A percentile compares a stretch with the other conserved stretches of the same genome.
Conservation (phyloP, 1,284 basidiomycete genomes). For the Fomitopsis pinicola region DNA sequence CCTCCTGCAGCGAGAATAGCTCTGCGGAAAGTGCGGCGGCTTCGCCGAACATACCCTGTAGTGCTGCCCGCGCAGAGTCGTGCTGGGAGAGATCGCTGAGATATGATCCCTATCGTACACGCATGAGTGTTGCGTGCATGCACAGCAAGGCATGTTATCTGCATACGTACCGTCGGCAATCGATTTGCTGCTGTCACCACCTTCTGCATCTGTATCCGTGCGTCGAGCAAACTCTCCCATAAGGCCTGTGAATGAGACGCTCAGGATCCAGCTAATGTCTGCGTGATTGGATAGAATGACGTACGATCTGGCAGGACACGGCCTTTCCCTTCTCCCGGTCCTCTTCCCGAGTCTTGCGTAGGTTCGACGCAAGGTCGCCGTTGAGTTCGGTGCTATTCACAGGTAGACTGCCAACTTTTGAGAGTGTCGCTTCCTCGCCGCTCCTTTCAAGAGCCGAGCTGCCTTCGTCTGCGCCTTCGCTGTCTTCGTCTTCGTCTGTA, state of each 20-base stretch:
- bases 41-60: constrained; percentile 52
- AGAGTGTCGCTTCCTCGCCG: neutral
- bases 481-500: constrained; percentile 2
- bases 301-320: constrained; percentile 77
- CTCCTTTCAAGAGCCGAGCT: neutral
- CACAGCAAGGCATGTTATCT: neutral
- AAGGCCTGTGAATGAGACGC: constrained; percentile 48
- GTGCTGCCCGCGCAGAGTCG: constrained; percentile 30
- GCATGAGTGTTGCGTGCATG: neutral
- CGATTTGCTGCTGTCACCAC: constrained; percentile 59
- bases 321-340: constrained; percentile 78
- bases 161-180: constrained; percentile 46
- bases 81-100: constrained; percentile 9
- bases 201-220: constrained; percentile 88
- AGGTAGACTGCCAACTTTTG: neutral
- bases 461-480: constrained; percentile 5
- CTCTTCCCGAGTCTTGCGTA: constrained; percentile 58
- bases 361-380: constrained; percentile 45
- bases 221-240: constrained; percentile 83
- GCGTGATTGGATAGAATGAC: constrained; percentile 23
- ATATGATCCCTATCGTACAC: constrained; percentile 10
- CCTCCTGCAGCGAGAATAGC: constrained; percentile 67
- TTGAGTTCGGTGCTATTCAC: constrained; percentile 11
- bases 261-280: neutral
- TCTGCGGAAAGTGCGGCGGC: constrained; percentile 58